Evolutionary conservation across 106 monocot genomes (phyloP).

Genomic region (Dioscorea dumetorum): DNA sequence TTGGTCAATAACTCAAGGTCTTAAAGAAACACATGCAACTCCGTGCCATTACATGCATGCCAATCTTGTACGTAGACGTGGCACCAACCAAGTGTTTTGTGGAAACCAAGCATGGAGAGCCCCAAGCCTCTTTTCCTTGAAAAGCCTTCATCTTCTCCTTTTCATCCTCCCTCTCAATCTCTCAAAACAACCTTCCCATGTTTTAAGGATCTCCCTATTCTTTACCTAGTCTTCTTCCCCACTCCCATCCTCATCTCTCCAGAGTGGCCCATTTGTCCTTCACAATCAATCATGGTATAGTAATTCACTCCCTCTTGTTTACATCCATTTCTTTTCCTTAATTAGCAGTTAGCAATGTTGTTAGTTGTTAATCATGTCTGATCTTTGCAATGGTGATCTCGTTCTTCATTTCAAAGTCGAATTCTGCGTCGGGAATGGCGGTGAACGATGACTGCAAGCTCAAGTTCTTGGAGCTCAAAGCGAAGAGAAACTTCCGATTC

Average conservation of each 20-base stretch:
- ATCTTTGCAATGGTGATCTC: not conserved
- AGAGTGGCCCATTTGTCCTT: not conserved
- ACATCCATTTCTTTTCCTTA: not conserved
- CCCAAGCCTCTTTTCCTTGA: not conserved
- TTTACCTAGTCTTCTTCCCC: not conserved
- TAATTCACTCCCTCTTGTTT: not conserved
- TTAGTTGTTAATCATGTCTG: not conserved
- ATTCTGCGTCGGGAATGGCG: conserved; percentile 59
- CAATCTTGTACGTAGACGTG: not conserved
- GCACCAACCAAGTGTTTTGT: conserved; percentile 5
- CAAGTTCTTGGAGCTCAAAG: conserved; percentile 50
- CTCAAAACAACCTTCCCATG: not conserved
- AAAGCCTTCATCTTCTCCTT: not conserved
- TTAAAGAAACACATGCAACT: no score
- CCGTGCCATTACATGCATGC: no score
- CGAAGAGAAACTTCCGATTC: conserved; percentile 49
- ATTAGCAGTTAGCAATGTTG: not conserved
- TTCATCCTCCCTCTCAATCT: not conserved
- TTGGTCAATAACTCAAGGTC: no score
- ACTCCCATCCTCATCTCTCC: not conserved
- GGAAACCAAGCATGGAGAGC: conserved; percentile 1
- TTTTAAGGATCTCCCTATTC: not conserved
- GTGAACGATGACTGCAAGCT: conserved; percentile 56
- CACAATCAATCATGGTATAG: not conserved
- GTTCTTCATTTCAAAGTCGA: conserved; percentile 21